Conservation (phyloP, 495 filamentous ascomycete species). For the Aspergillus cavernicola region DNA sequence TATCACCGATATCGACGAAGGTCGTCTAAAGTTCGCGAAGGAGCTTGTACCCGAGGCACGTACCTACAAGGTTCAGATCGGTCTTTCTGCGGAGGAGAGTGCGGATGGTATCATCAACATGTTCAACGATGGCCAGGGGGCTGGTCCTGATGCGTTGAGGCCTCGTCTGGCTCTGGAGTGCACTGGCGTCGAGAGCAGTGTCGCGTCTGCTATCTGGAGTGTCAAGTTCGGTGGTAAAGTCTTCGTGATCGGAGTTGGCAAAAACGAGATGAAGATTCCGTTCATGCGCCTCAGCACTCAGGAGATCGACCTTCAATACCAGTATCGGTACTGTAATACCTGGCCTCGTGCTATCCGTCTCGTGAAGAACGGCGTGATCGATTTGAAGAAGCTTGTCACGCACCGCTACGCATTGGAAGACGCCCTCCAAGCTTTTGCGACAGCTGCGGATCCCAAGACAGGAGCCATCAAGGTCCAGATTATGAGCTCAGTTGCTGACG, state of each 20-base stretch:
- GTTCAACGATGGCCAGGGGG: constrained; percentile 39
- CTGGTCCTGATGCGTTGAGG: constrained; percentile 64
- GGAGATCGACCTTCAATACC: constrained; percentile 92
- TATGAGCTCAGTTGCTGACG: constrained; percentile 47
- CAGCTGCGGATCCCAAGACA: constrained; percentile 78
- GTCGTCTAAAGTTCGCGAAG: constrained; percentile 78
- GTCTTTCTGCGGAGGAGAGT: constrained; percentile 63
- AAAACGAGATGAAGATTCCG: constrained; percentile 88
- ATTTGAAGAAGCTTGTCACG: constrained; percentile 77
- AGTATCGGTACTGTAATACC: constrained; percentile 93
- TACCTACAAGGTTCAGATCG: constrained; percentile 72
- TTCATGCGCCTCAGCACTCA: constrained; percentile 88
- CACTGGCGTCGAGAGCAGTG: constrained; percentile 86
- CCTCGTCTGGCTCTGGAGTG: constrained; percentile 80
- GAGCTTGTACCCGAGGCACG: constrained; percentile 66
- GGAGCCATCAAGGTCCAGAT: constrained; percentile 97
- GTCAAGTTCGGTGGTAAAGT: constrained; percentile 92
- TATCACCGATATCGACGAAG: constrained; percentile 89
- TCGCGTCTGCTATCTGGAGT: constrained; percentile 79
- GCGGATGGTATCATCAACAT: constrained; percentile 59
- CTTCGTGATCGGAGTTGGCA: constrained; percentile 88
- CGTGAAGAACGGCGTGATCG: constrained; percentile 74
- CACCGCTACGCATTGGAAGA: constrained; percentile 84
- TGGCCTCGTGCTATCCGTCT: constrained; percentile 92
- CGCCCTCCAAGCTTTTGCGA: constrained; percentile 83